A percentile compares a stretch with the other conserved stretches of the same genome.
Conservation (phyloP, 192 early-diverging fungal species). For the Thoreauomyces humboldtii region DNA sequence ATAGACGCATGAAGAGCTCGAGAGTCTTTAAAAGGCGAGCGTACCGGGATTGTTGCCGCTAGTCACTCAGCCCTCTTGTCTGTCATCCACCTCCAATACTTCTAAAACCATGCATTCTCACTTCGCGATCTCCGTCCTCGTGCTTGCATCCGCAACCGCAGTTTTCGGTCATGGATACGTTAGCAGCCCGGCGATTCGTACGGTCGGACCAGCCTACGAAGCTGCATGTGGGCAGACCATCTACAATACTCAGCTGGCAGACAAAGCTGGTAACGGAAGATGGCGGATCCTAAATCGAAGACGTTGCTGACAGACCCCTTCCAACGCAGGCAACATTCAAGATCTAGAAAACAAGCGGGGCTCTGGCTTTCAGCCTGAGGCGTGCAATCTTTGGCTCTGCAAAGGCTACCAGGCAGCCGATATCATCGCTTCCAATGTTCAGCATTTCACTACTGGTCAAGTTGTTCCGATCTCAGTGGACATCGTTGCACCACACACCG, state of each 20-base stretch:
- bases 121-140: neutral
- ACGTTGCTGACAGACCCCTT: too few relatives aligned
- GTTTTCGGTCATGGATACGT: slow-evolving; percentile 4
- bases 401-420: slow-evolving; percentile 17
- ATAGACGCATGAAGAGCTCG: too few relatives aligned
- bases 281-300: too few relatives aligned
- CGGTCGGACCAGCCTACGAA: neutral
- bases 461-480: slow-evolving; percentile 9
- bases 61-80: too few relatives aligned
- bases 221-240: slow-evolving; percentile 10
- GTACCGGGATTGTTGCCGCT: too few relatives aligned
- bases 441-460: slow-evolving; percentile 4
- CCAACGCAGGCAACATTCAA: slow-evolving; percentile 7
- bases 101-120: neutral
- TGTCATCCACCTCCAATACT: too few relatives aligned
- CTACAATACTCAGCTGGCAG: neutral
- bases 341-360: slow-evolving; percentile 11
- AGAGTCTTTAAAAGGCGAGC: too few relatives aligned
- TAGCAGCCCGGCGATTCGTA: neutral
- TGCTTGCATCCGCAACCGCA: neutral
- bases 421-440: neutral
- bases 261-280: too few relatives aligned
- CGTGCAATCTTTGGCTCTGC: slow-evolving; percentile 19
- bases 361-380: neutral
- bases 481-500: slow-evolving; percentile 11